Base-by-base conservation (phyloP, 148 eudicot genomes). In the Vaccinium darrowii region DNA sequence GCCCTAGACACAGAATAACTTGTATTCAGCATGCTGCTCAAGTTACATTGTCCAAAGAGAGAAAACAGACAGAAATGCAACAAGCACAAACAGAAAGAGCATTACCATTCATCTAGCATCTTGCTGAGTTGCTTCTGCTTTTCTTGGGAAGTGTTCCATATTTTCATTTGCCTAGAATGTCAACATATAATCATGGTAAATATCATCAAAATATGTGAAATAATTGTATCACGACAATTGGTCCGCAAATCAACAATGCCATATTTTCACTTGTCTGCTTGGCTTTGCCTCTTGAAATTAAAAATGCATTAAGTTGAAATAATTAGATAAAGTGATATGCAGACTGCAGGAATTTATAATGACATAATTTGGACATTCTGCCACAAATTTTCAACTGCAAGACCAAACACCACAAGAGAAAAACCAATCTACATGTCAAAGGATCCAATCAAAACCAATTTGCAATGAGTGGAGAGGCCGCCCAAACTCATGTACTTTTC, bases 81-180 rank as follows among this genome's bases (percentile, higher is more conserved):
- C 71, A 79, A 81, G 25, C 58, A 43, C 21, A 19, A 9, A 51
- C 9, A 60, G 8, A 43, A 27, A 11, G 47, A 25, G 36, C 63
- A 81, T 63, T 94, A 96, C 99, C 99, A 96, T 89, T 96, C 99
- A 88, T 96, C 99, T 47, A 96, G 90, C 98, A 96, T 92, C 87
- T 91, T 93, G 91, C 90, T 90, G 80, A 96, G 89, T 84, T 91
- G 92, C 85, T 86, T 90, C 86, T 93, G 97, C 91, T 96, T 96
- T 60, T 84, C 88, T 13, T 91, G 86, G 50, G 99, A 96, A 75
- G 98, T 96, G 80, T 94, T 95, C 99, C 99, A 96, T 79, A 80
- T 96, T 87, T 91, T 89, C 98, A 96, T 92, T 91, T 96, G 99
- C 88, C 99, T 96, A 90, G 53, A 87, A 83, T 51, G 43, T 33